phyloP scores from a whole-genome alignment of 2,329 filamentous ascomycete genomes.

The Colletotrichum liaoningense region DNA sequence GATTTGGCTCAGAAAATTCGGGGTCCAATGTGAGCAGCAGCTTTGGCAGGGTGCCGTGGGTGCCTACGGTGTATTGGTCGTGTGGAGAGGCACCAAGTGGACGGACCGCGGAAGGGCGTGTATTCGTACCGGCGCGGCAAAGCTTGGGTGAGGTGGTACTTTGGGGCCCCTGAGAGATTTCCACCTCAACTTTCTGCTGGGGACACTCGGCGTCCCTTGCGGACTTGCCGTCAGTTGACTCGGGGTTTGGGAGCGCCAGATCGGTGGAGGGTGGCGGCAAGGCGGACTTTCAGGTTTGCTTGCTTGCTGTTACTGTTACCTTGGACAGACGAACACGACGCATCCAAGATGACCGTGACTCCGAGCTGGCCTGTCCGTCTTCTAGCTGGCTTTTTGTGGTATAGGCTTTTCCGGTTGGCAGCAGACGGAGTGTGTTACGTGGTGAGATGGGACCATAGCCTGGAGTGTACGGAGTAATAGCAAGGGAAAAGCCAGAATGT shows the following conservation, averaged over 20 bases:
- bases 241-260: slow-evolving; percentile 20
- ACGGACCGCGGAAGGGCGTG: not conserved
- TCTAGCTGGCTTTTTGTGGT: not conserved
- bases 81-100: slow-evolving; percentile 4
- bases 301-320: not conserved
- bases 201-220: slow-evolving; percentile 26
- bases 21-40: slow-evolving; percentile 29
- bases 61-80: not conserved
- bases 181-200: slow-evolving; percentile 5
- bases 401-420: not conserved
- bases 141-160: slow-evolving; percentile 16
- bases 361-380: not conserved
- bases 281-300: slow-evolving; percentile 16
- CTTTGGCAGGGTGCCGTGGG: slow-evolving; percentile 9
- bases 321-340: not conserved
- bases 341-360: not conserved
- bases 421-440: not conserved
- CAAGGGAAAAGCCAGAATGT: slow-evolving; percentile 5
- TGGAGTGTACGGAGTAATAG: not conserved
- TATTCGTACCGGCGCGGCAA: slow-evolving; percentile 14
- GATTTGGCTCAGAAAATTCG: slow-evolving; percentile 30
- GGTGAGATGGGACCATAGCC: not conserved
- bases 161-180: not conserved
- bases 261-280: slow-evolving; percentile 14
- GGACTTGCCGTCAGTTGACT: slow-evolving; percentile 28